phyloP scores from a whole-genome alignment of 352 stramenopile genomes.

The Aphanomyces cochlioides region DNA sequence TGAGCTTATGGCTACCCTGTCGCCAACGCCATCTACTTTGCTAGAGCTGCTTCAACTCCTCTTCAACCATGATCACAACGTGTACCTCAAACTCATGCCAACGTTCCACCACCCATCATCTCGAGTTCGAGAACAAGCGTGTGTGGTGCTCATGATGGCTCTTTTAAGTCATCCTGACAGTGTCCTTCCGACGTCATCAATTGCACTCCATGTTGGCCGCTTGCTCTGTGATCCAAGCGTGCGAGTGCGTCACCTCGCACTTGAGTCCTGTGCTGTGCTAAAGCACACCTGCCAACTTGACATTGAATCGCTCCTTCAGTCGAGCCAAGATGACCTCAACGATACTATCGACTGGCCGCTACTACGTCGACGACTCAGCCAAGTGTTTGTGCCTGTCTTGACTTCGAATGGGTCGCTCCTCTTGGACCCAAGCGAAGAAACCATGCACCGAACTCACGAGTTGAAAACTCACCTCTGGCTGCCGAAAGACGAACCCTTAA shows the following conservation, averaged over 20 bases:
- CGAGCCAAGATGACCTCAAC: neutral
- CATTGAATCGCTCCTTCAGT: neutral
- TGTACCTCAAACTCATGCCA: slow-evolving; percentile 31
- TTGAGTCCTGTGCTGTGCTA: slow-evolving; percentile 46
- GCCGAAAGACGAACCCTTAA: neutral
- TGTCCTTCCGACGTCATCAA: slow-evolving; percentile 21
- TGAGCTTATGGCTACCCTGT: neutral
- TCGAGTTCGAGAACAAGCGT: slow-evolving; percentile 58
- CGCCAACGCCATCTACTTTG: slow-evolving; percentile 37
- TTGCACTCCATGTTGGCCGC: slow-evolving; percentile 34
- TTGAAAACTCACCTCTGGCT: slow-evolving; percentile 9
- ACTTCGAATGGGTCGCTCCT: neutral
- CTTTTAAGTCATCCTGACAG: slow-evolving; percentile 40
- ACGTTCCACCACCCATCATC: slow-evolving; percentile 42
- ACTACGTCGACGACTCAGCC: neutral
- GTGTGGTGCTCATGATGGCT: slow-evolving; percentile 55
- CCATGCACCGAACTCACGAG: neutral
- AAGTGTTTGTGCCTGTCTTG: neutral
- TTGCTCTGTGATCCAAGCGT: slow-evolving; percentile 49
- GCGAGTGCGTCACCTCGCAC: slow-evolving; percentile 43
- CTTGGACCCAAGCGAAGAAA: neutral
- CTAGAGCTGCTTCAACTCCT: slow-evolving; percentile 39
- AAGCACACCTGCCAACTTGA: slow-evolving; percentile 22
- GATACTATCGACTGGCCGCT: neutral
- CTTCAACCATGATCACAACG: slow-evolving; percentile 27